Conservation (phyloP, 1,284 basidiomycete genomes). For the Cystobasidiaceae sp. region DNA sequence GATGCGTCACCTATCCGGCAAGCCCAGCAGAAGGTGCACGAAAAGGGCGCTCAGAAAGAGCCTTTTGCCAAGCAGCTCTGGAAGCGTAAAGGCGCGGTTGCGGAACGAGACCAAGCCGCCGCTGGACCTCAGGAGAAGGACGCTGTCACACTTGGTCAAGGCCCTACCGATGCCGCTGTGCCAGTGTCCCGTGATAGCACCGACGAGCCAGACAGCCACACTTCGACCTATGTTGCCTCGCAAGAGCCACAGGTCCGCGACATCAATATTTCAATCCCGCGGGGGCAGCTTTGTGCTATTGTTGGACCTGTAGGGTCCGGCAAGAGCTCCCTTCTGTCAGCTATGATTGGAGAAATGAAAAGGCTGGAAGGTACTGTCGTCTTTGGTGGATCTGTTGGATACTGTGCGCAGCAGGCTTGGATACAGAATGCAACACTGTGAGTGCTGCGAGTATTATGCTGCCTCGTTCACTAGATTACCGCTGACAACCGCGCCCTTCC, state of each 20-base stretch:
- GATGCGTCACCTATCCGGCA: conserved; percentile 21
- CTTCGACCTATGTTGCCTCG: conserved; percentile 41
- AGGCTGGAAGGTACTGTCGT: conserved; percentile 53
- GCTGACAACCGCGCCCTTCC: too few relatives aligned
- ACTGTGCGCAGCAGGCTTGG: conserved; percentile 63
- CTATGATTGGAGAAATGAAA: conserved; percentile 69
- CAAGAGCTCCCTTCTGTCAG: conserved; percentile 63
- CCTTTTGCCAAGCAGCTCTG: too few relatives aligned
- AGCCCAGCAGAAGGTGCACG: too few relatives aligned
- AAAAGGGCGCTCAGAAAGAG: too few relatives aligned
- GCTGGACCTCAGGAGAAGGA: too few relatives aligned
- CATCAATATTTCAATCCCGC: conserved; percentile 55
- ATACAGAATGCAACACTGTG: conserved; percentile 75
- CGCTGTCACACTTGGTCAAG: background rate
- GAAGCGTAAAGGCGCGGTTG: too few relatives aligned
- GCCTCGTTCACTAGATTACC: too few relatives aligned
- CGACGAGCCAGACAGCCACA: conserved; percentile 6
- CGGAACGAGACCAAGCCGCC: too few relatives aligned
- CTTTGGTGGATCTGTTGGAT: conserved; percentile 40
- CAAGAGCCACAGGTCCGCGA: conserved; percentile 48
- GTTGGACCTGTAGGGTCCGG: conserved; percentile 40
- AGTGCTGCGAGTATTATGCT: too few relatives aligned
- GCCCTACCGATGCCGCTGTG: background rate
- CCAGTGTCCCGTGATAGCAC: background rate
- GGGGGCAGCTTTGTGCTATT: conserved; percentile 60